A percentile compares a stretch with the other conserved stretches of the same genome.
phyloP scores from a whole-genome alignment of 306 rosid species.

The Vicia sativa region DNA sequence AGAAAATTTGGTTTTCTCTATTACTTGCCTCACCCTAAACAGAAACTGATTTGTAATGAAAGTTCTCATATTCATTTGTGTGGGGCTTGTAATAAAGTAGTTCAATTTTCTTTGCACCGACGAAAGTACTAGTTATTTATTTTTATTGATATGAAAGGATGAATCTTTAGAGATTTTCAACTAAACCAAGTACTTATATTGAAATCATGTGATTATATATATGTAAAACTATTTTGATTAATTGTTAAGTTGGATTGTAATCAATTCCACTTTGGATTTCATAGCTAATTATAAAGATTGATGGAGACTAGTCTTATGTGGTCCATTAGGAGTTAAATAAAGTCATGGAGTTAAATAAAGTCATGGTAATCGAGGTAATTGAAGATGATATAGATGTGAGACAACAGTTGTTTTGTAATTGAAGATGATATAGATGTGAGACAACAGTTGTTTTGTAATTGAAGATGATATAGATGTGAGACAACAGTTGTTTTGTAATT shows the following conservation, averaged over 20 bases:
- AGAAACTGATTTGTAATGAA: conserved; percentile 9
- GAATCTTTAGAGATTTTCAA: not conserved
- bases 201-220: not conserved
- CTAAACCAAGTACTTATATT: no score
- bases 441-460: no score
- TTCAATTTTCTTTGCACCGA: conserved; percentile 11
- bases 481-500: no score
- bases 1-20: not conserved
- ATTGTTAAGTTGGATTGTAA: not conserved
- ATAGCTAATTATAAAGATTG: not conserved
- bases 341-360: not conserved
- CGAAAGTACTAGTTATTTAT: not conserved
- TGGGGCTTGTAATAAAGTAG: conserved; percentile 6
- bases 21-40: conserved; percentile 35
- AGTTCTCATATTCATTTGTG: not conserved
- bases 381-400: not conserved
- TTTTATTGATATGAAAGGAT: not conserved
- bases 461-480: no score
- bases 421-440: no score
- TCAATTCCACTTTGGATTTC: not conserved
- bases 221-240: not conserved
- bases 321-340: not conserved
- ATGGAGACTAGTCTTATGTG: not conserved
- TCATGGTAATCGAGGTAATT: not conserved
- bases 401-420: no score